Base-by-base conservation (phyloP, 1,139 yeast genomes). In the Candida labiduridarum region DNA sequence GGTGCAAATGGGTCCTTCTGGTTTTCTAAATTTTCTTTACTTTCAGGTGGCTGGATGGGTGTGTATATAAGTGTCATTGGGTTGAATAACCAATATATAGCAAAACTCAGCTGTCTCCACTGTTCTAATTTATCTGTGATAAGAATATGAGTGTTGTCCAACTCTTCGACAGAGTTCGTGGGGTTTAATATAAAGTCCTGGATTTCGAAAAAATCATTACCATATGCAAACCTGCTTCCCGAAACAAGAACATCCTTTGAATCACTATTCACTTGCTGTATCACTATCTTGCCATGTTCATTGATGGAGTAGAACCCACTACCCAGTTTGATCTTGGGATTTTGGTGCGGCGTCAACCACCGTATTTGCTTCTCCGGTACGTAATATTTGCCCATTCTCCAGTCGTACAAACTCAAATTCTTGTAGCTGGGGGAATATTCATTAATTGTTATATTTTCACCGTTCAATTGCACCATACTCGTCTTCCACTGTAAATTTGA, bases 101-200 rank as follows among this genome's bases (percentile, higher is more conserved):
- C 74, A 53, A 69, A 68, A 14, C 66, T 56, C 64, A 74, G 75
- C 49, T 74, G 76, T 52, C 81, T 64, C 79, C 80, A 69, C 55
- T 74, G 78, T 2, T 47, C 43, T 2, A 64, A 49, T 27, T 44
- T 53, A 51, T 75, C 76, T 2, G 78, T 64, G 1, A 59, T 60
- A 10, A 74, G 64, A 15, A 83, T 58, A 53, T 75, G 80, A 47
- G 57, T 55, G 14, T 62, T 61, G 25, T 58, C 56, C 3, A 49
- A 41, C 22, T 66, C 64, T 47, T 72, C 70, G 4, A 67, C 57
- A 2, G 77, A 63, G 14, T 49, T 49, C 0, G 60, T 62, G 0
- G 81, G 80, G 49, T 76, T 75, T 18, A 74, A 58, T 5, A 57
- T 53, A 11, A 76, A 48, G 9, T 67, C 67, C 1, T 61, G 57